A percentile compares a stretch with the other conserved stretches of the same genome.
These are phyloP conservation scores for Malbranchea zuffiana DNA, from an alignment of 2,329 filamentous ascomycete species.

Conservation along the genomic window DNA sequence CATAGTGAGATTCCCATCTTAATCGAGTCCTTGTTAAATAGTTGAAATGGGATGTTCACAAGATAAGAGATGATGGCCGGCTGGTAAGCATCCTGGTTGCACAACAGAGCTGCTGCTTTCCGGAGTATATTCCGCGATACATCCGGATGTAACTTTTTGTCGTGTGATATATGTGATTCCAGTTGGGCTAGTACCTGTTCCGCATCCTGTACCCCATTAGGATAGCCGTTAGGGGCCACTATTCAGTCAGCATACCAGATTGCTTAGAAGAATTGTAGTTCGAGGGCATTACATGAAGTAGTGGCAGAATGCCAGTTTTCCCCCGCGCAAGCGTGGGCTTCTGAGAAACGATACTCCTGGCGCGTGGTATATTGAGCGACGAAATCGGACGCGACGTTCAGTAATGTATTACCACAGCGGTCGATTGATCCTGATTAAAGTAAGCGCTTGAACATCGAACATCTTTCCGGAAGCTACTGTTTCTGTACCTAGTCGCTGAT, in stretches of 20 bases:
- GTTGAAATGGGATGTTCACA: conserved; percentile 80
- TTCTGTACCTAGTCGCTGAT: conserved; percentile 59
- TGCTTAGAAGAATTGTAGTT: too few species aligned
- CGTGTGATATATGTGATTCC: conserved; percentile 43
- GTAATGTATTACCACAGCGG: conserved; percentile 56
- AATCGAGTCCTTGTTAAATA: conserved; percentile 91
- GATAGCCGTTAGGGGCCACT: too few species aligned
- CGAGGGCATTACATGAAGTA: conserved; percentile 4
- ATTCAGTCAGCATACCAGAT: too few species aligned
- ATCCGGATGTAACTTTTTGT: conserved; percentile 57
- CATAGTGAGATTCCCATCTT: conserved; percentile 91
- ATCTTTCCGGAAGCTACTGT: conserved; percentile 3
- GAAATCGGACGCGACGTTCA: conserved; percentile 92
- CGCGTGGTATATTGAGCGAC: conserved; percentile 94
- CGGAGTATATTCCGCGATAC: conserved; percentile 74
- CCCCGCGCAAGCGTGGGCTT: conserved; percentile 36
- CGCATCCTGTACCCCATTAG: conserved; percentile 10
- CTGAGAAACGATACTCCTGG: conserved; percentile 86
- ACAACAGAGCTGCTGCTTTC: conserved; percentile 75
- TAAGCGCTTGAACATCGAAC: conserved; percentile 9
- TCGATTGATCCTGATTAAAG: conserved; percentile 53
- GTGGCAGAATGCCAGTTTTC: conserved; percentile 3
- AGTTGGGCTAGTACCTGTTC: conserved; percentile 9
- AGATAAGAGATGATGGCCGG: conserved; percentile 74
- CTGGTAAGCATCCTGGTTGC: conserved; percentile 62